Base-by-base conservation (phyloP, 139 green algal genomes). In the Chlamydomonas schloesseri region DNA sequence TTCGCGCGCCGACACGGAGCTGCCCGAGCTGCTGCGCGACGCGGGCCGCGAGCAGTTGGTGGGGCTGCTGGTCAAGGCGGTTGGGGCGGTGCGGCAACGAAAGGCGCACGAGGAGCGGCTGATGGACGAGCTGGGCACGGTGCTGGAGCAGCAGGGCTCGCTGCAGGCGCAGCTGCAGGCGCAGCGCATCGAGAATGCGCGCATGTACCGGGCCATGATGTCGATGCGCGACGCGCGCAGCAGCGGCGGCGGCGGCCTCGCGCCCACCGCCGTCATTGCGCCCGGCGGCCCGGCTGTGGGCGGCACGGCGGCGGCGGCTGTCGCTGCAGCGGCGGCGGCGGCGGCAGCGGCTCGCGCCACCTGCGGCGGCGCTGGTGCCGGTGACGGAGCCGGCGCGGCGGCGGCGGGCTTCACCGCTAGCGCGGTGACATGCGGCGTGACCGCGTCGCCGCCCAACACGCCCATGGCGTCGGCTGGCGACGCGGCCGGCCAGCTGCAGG, bases 81-180 rank as follows among this genome's bases (percentile, higher is more conserved):
- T 85, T 8, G 79, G 21, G 9, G 42, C 31, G 47, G 65, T 76
- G 46, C 65, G 67, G 21, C 67, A 76, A 53, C 55, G 57, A n/a
- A 76, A 37, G 47, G 79, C 65, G 9, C 31, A 68, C 50, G 79
- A 85, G 67, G 79, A 85, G 79, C 47, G 33, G 31, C n/a, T 85
- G 67, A 77, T 85, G 79, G 79, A 85, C 24, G 47, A 85, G 79
- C 46, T 85, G 46, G 31, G 65, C 8, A 21, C 58, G 78, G 46
- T 67, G 5, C n/a, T 84, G 78, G 78, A 84, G 78, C 64, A 67
- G 47, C 64, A 84, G 64, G 78, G 78, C 64, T 55, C 33, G 47
- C n/a, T 84, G 42, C 64, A 74, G 31, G 46, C 64, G 20, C 78
- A 84, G 62, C 64, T 76, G 23, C 78, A 84, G 28, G 10, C 65